Evolutionary conservation across 345 rosid genomes (phyloP), one percentile per base, ranked within the genome.

Genomic region (Gossypium australe): DNA sequence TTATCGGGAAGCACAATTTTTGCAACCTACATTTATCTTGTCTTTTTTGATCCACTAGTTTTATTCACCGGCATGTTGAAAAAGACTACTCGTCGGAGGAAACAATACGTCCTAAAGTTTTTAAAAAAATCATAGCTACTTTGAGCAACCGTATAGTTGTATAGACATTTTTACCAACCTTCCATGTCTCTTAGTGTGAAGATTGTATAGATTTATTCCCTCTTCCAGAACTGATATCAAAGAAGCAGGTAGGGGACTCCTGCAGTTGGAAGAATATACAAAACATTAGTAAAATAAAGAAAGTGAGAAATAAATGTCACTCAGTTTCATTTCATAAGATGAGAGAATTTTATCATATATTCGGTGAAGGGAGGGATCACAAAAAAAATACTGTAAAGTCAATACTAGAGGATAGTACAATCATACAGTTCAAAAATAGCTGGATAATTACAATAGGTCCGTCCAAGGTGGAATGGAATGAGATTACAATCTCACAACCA

Each of bases 161-260:
- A 51, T 38, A 61, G 63, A 17, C n/a, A 67, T 71, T 43, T 66
- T 3, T 61, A 82, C 83, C 62, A 66, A 93, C 99, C 96, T 93
- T 80, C 94, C 93, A 83, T 95, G 94, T 80, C 85, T 86, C 56
- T 51, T 75, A 1, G 84, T 78, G 76, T 95, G 99, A 76, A 95
- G 91, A 65, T 81, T 80, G 90, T 89, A 93, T 63, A 95, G 79
- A 77, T 78, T 85, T 70, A 91, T 85, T 66, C 99, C 99, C 87
- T 95, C 96, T 79, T 91, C 96, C 82, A 95, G 62, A 78, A 89
- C 74, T 44, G 78, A 86, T 72, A 80, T 86, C 75, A 93, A 89
- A 71, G 88, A 73, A 81, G 80, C 91, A 75, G 98, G 97, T 79
- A 93, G 72, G 77, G 97, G 89, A 70, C 75, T 82, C 92, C 98